Base-by-base conservation (phyloP, 164 flowering plant genomes). In the Warburgia ugandensis region DNA sequence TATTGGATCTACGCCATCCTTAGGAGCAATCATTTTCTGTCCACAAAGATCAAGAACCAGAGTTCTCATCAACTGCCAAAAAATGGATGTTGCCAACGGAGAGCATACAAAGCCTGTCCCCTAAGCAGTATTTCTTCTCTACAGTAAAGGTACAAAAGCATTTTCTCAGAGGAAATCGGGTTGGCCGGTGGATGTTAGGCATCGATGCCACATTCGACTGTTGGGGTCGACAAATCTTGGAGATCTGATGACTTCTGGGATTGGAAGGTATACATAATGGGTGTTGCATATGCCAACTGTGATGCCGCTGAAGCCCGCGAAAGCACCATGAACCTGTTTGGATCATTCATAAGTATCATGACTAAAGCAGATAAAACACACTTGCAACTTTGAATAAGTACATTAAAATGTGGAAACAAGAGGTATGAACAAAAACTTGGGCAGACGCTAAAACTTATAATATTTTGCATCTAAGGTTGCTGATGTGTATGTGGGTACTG, bases 201-300 rank as follows among this genome's bases (percentile, higher is more conserved):
- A 75, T 11, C 79, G 64, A 50, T 75, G 77, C 79, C 79, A 75
- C 79, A 75, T 75, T 35, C 77, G 63, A 55, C 79, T 75, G 43
- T 72, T 65, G 20, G 76, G 76, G 32, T 75, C 68, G 5, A 72
- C 76, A 54, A 26, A 22, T 54, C 73, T 69, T 2, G 79, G 62
- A 33, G 74, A 67, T 13, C 49, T 50, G 30, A 75, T 75, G 47
- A 75, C 79, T 65, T 75, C 77, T 0, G 73, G 65, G 26, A 72
- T 72, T 2, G 77, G 79, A 22, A 75, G 69, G 62, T 69, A 72
- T 6, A 72, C 79, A 26, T 75, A 75, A 47, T 75, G 77, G 21
- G 62, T 67, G 59, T 75, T 72, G 60, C 77, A 75, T 37, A 72
- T 64, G 50, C 77, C 77, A 29, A 72, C 70, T 1, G 76, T 69